Evolutionary conservation across 768 basidiomycete genomes (phyloP), one percentile per base, ranked within the genome.

Genomic region (Ephemerocybe angulata): DNA sequence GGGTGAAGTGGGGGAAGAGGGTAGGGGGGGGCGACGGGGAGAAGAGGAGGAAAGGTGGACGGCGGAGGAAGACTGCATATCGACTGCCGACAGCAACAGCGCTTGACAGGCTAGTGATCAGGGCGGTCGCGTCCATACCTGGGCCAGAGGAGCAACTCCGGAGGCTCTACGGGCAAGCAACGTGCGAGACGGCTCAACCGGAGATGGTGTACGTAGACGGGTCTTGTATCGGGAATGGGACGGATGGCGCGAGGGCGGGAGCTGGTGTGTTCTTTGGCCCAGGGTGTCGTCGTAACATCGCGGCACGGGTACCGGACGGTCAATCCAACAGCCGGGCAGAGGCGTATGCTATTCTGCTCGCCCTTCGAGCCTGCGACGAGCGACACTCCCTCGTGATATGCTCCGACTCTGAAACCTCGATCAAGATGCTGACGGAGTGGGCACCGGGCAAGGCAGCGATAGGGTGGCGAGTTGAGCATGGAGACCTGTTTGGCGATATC

Each of bases 271-370:
- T 8, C 31, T 50, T 33, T 19, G 49, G 49, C 10, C 33, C n/a
- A 7, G 49, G 49, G 4, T n/a, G n/a, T 4, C 5, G 33, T 10
- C 15, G 24, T 2, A 50, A 35, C 5, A 10, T 12, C 1, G 33
- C 31, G 10, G 21, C 17, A 3, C 11, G 49, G 1, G 30, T 35
- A 4, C 49, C 49, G 31, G 49, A 50, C 25, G 24, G 17, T 4
- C 49, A 62, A 29, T 58, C 60, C 1, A 62, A 60, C 31, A 62
- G 59, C 37, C 33, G 60, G 3, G 61, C 52, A 7, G 63, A 64
- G 42, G 41, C 59, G 7, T 54, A 43, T 25, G 60, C 59, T 2
- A 56, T 64, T 0, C 53, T 62, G 1, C 44, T 35, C 21, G 50
- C 52, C 0, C 52, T 64, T 1, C 29, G 37, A 28, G 47, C 17